These are phyloP conservation scores for Cladosporium sp. DNA, from an alignment of 2,329 filamentous ascomycete species.

Conservation along the genomic window DNA sequence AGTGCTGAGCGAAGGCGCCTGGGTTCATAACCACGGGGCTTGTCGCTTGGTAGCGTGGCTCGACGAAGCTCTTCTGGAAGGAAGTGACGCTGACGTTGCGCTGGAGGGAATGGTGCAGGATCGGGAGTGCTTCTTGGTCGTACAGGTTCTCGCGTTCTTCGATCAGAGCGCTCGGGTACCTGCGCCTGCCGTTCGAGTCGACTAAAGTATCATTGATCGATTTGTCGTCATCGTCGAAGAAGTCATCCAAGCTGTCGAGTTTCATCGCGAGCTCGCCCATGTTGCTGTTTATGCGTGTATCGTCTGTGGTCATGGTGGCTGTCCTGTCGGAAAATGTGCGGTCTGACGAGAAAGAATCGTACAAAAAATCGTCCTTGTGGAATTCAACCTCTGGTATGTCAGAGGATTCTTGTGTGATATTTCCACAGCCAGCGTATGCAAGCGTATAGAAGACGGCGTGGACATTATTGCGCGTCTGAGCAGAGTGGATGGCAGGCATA, in stretches of 20 bases:
- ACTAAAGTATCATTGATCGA: conserved; percentile 13
- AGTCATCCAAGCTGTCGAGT: conserved; percentile 52
- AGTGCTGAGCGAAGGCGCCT: conserved; percentile 47
- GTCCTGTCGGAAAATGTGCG: conserved; percentile 30
- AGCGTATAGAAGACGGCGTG: conserved; percentile 90
- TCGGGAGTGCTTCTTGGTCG: conserved; percentile 87
- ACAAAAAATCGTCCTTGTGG: conserved; percentile 81
- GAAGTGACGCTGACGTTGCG: conserved; percentile 67
- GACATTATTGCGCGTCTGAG: conserved; percentile 82
- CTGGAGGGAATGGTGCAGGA: conserved; percentile 75
- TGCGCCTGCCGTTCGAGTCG: conserved; percentile 14
- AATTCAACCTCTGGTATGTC: conserved; percentile 88
- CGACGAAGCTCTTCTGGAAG: conserved; percentile 85
- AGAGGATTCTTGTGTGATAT: conserved; percentile 51
- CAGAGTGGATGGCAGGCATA: conserved; percentile 83
- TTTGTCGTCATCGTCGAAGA: conserved; percentile 49
- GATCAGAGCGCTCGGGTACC: conserved; percentile 22
- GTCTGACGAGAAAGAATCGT: conserved; percentile 55
- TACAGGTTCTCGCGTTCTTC: conserved; percentile 78
- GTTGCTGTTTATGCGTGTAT: conserved; percentile 63
- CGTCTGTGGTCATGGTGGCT: conserved; percentile 91
- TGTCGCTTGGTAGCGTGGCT: conserved; percentile 54
- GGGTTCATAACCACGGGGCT: conserved; percentile 50
- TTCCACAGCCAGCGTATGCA: conserved; percentile 32
- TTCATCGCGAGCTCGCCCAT: conserved; percentile 74